Conservation (phyloP, 1,284 basidiomycete species). For the Boletus subluridellus region DNA sequence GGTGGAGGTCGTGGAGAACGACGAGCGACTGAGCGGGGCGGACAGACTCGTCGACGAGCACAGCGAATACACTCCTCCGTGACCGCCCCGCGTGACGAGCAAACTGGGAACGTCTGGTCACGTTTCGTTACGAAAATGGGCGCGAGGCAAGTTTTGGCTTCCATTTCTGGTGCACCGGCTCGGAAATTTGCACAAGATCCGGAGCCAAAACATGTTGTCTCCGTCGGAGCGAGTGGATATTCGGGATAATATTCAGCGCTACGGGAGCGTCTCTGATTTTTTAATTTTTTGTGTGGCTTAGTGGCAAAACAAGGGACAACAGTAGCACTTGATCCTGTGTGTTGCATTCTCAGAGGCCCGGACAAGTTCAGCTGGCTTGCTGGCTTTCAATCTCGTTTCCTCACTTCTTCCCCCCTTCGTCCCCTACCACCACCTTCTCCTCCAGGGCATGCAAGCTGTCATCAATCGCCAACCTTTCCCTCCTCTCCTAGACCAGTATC, state of each 20-base stretch:
- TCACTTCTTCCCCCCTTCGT: slow-evolving; percentile 19
- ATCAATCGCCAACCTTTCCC: slow-evolving; percentile 56
- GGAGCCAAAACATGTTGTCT: slow-evolving; percentile 2
- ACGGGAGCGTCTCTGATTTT: neutral
- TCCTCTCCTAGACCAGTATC: slow-evolving; percentile 57
- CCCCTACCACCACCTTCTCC: slow-evolving; percentile 47
- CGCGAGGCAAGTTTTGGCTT: neutral
- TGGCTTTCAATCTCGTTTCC: slow-evolving; percentile 37
- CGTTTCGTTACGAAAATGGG: slow-evolving; percentile 27
- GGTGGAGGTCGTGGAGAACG: slow-evolving; percentile 12
- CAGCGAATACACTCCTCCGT: slow-evolving; percentile 31
- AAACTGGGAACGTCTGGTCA: slow-evolving; percentile 30
- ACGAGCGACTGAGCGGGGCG: slow-evolving; percentile 11
- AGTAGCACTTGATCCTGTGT: slow-evolving; percentile 35
- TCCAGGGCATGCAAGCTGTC: slow-evolving; percentile 61
- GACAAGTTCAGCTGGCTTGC: slow-evolving; percentile 34
- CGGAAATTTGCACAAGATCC: slow-evolving; percentile 7
- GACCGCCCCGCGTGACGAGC: slow-evolving; percentile 34
- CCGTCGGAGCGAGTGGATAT: neutral
- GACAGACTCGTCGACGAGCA: slow-evolving; percentile 31
- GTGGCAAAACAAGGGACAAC: slow-evolving; percentile 30
- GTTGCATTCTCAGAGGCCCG: slow-evolving; percentile 32
- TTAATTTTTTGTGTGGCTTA: slow-evolving; percentile 9
- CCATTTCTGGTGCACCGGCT: slow-evolving; percentile 12
- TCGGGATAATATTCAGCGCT: neutral